Percentiles rank a stretch among this genome's conserved stretches.
Conservation (phyloP, 305 asterid species). For the Striga hermonthica region DNA sequence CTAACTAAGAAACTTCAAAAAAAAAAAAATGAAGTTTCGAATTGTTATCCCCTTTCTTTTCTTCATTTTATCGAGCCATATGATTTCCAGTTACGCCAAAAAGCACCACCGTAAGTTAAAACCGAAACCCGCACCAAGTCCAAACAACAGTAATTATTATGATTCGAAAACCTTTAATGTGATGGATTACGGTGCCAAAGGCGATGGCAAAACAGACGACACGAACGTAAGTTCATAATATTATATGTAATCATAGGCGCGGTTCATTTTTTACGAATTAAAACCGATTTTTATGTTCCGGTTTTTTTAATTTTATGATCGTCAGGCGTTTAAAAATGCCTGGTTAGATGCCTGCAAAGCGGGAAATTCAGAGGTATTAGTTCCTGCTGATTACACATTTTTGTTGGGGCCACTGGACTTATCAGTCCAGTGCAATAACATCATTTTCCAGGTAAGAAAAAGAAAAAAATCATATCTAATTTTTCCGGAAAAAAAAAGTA, state of each 20-base stretch:
- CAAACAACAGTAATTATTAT: neutral
- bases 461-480: neutral
- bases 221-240: constrained; percentile 35
- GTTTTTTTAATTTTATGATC: neutral
- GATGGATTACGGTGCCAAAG: constrained; percentile 43
- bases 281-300: neutral
- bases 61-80: constrained; percentile 24
- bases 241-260: neutral
- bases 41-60: constrained; percentile 25
- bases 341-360: constrained; percentile 45
- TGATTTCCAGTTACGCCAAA: constrained; percentile 23
- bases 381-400: constrained; percentile 40
- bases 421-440: constrained; percentile 39
- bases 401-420: constrained; percentile 35
- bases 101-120: constrained; percentile 21
- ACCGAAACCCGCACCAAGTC: neutral
- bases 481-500: neutral
- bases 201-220: constrained; percentile 40
- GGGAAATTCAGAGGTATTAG: constrained; percentile 37
- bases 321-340: constrained; percentile 44
- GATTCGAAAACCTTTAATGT: constrained; percentile 23
- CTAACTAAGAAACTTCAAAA: too few relatives aligned
- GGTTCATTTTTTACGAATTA: neutral
- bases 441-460: constrained; percentile 41
- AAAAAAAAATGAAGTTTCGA: constrained; percentile 28